Evolutionary conservation across 192 early-diverging fungal species (phyloP).

Genomic region (Backusella westeae): DNA sequence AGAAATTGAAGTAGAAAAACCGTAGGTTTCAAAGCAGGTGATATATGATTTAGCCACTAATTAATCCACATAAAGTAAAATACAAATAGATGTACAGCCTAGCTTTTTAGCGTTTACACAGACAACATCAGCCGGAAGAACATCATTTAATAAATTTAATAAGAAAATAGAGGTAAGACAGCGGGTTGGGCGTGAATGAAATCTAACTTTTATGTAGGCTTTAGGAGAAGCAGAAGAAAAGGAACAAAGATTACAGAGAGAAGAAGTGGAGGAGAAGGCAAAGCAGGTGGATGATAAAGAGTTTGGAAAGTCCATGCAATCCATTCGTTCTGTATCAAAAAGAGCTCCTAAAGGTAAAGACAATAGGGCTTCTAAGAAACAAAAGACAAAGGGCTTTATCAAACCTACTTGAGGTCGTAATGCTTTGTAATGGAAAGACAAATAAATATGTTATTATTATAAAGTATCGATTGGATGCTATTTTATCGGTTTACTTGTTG

Average conservation of each 20-base stretch:
- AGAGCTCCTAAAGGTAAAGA: background rate
- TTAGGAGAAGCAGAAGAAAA: background rate
- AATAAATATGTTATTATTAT: background rate
- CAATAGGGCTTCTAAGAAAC: background rate
- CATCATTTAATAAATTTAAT: constrained; percentile 14
- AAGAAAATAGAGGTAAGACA: constrained; percentile 12
- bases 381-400: background rate
- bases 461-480: no score
- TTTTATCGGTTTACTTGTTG: no score
- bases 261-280: constrained; percentile 12
- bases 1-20: background rate
- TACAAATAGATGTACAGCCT: constrained; percentile 16
- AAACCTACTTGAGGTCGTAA: background rate
- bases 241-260: background rate
- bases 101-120: constrained; percentile 16
- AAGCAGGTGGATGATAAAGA: constrained; percentile 5
- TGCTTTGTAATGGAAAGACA: background rate
- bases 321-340: background rate
- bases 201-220: background rate
- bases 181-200: background rate
- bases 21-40: background rate
- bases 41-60: no score
- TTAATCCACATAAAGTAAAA: background rate
- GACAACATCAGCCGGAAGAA: constrained; percentile 6
- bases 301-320: background rate